Conservation (phyloP, 176 grass and related monocot genomes). For the Oryza glumipatula region DNA sequence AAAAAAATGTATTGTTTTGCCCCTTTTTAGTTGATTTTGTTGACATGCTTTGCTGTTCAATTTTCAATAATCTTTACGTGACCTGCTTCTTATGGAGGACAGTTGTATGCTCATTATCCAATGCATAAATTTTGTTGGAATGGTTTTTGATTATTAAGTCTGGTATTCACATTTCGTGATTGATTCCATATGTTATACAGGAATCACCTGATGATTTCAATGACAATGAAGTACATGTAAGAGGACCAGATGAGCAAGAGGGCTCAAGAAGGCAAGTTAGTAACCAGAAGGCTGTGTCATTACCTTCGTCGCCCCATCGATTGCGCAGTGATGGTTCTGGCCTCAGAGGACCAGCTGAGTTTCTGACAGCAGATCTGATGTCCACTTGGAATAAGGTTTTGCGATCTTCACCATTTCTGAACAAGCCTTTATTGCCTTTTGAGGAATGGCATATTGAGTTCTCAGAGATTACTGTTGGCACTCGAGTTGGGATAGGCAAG, state of each 20-base stretch:
- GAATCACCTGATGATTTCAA: conserved; percentile 48
- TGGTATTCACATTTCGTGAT: conserved; percentile 31
- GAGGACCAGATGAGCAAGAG: conserved; percentile 43
- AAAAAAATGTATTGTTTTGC: conserved; percentile 54
- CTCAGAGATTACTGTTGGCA: conserved; percentile 95
- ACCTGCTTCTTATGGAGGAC: background rate
- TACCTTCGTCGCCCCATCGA: conserved; percentile 89
- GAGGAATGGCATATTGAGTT: conserved; percentile 94
- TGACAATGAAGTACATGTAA: conserved; percentile 49
- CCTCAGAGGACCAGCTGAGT: conserved; percentile 62
- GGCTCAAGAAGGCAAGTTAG: conserved; percentile 62
- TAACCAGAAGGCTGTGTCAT: conserved; percentile 82
- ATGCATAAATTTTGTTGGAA: conserved; percentile 8
- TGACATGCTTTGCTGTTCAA: background rate
- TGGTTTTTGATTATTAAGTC: conserved; percentile 19
- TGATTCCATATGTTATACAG: conserved; percentile 48
- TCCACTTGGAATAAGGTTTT: conserved; percentile 86
- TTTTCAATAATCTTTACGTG: conserved; percentile 13
- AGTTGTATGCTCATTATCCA: conserved; percentile 21
- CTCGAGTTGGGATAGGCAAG: conserved; percentile 96
- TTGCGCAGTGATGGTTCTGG: conserved; percentile 59
- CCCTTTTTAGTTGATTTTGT: background rate
- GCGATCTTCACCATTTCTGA: conserved; percentile 78
- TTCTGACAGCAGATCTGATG: conserved; percentile 67
- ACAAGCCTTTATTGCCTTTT: conserved; percentile 88